phyloP scores from a whole-genome alignment of 139 green algal genomes.

The Chlorella vulgaris region DNA sequence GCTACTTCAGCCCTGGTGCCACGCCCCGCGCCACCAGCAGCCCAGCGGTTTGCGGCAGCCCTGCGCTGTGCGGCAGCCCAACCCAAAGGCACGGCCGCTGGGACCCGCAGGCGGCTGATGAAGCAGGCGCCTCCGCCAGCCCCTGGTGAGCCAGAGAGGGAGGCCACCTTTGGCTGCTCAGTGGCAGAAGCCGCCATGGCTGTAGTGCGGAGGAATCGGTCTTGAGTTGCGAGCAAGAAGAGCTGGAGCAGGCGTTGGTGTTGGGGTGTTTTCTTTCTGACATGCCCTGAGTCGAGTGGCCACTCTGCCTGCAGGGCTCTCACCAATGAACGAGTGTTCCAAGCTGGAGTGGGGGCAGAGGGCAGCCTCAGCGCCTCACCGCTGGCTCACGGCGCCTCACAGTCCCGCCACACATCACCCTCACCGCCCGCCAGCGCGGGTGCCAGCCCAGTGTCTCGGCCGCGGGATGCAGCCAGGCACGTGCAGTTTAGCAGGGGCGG shows the following conservation, averaged over 20 bases:
- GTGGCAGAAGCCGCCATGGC: not conserved
- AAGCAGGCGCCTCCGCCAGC: conserved; percentile 2
- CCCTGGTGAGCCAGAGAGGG: not conserved
- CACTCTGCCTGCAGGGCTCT: not conserved
- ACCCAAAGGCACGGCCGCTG: not conserved
- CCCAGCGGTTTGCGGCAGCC: too few relatives aligned
- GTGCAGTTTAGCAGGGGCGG: not conserved
- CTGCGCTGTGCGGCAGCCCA: not conserved
- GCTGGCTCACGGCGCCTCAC: not conserved
- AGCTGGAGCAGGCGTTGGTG: not conserved
- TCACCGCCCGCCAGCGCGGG: not conserved
- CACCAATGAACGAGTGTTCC: not conserved
- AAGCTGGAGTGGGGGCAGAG: not conserved
- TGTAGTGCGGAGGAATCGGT: not conserved
- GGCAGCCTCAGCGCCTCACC: not conserved
- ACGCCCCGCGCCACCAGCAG: not conserved
- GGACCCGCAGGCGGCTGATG: conserved; percentile 3
- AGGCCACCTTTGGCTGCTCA: too few relatives aligned
- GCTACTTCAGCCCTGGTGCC: not conserved
- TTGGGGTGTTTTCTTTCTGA: not conserved
- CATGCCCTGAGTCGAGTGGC: not conserved
- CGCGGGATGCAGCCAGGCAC: not conserved
- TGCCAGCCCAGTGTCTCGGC: not conserved
- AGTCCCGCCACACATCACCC: too few relatives aligned
- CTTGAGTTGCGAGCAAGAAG: too few relatives aligned